Evolutionary conservation across 2,329 filamentous ascomycete species (phyloP).

Genomic region (Dactylellina parvicollis): DNA sequence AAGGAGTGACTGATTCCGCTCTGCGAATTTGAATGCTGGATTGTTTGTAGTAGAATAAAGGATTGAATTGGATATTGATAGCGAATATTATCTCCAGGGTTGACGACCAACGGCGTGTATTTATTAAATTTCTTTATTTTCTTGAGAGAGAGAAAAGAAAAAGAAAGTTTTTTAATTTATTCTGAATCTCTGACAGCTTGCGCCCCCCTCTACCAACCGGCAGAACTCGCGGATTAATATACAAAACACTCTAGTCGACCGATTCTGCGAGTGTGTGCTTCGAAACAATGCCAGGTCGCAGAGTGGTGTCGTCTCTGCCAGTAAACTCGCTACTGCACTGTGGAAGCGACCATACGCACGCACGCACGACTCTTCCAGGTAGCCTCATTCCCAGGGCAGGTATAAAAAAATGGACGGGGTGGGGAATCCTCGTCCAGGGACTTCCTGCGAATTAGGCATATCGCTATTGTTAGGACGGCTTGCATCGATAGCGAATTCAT

Average conservation of each 20-base stretch:
- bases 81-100: no score
- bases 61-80: not conserved
- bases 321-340: constrained; percentile 31
- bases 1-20: constrained; percentile 45
- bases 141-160: constrained; percentile 18
- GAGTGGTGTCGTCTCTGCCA: constrained; percentile 37
- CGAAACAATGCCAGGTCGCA: constrained; percentile 54
- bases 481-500: not conserved
- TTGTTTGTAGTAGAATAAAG: not conserved
- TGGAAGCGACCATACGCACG: constrained; percentile 19
- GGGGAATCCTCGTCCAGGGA: constrained; percentile 12
- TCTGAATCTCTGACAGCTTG: constrained; percentile 45
- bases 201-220: constrained; percentile 29
- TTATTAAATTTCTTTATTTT: not conserved
- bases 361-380: not conserved
- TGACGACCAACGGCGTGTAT: no score
- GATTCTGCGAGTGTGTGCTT: constrained; percentile 29
- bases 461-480: constrained; percentile 18
- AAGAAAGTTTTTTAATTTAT: not conserved
- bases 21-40: constrained; percentile 12
- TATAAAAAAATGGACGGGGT: constrained; percentile 1
- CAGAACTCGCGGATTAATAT: constrained; percentile 44
- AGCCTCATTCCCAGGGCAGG: constrained; percentile 33
- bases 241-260: constrained; percentile 36
- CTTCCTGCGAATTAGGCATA: constrained; percentile 14